Conservation (phyloP, 2,329 filamentous ascomycete species). For the Ilyonectria destructans region DNA sequence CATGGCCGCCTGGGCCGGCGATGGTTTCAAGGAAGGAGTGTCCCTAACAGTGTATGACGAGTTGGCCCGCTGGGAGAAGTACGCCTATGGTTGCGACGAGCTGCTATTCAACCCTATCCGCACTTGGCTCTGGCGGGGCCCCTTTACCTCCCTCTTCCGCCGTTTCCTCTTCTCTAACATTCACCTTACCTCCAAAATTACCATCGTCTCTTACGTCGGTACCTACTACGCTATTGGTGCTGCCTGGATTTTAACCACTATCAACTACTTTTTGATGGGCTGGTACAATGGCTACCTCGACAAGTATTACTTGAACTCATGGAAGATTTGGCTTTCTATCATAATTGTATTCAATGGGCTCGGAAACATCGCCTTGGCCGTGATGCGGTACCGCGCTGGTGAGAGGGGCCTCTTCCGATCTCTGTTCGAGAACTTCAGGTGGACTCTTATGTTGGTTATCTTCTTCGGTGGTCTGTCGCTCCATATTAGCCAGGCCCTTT, state of each 20-base stretch:
- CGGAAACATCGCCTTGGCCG: slow-evolving; percentile 80
- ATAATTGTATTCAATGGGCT: slow-evolving; percentile 84
- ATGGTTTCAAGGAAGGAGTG: slow-evolving; percentile 88
- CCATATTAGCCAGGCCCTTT: slow-evolving; percentile 84
- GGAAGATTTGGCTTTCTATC: slow-evolving; percentile 86
- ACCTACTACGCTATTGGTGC: slow-evolving; percentile 87
- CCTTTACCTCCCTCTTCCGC: slow-evolving; percentile 85
- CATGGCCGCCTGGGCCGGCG: slow-evolving; percentile 80
- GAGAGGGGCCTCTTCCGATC: slow-evolving; percentile 73
- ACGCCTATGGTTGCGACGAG: slow-evolving; percentile 88
- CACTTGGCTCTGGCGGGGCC: slow-evolving; percentile 81
- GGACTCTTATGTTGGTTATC: slow-evolving; percentile 82
- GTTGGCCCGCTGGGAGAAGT: slow-evolving; percentile 89
- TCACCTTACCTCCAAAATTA: slow-evolving; percentile 82
- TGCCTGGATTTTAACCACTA: slow-evolving; percentile 80
- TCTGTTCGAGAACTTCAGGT: slow-evolving; percentile 78
- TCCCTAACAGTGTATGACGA: slow-evolving; percentile 90
- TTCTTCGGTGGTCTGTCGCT: slow-evolving; percentile 88
- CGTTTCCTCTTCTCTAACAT: slow-evolving; percentile 82
- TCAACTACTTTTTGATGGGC: slow-evolving; percentile 83
- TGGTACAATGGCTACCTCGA: slow-evolving; percentile 86
- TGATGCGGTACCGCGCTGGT: slow-evolving; percentile 81
- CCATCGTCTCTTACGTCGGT: slow-evolving; percentile 83
- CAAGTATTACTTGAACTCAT: slow-evolving; percentile 85
- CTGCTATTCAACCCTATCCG: slow-evolving; percentile 85